Percentiles rank a stretch among this genome's conserved stretches.
These are phyloP conservation scores for Triticum timopheevii DNA, from an alignment of 176 grass and related monocot species.

Conservation along the genomic window DNA sequence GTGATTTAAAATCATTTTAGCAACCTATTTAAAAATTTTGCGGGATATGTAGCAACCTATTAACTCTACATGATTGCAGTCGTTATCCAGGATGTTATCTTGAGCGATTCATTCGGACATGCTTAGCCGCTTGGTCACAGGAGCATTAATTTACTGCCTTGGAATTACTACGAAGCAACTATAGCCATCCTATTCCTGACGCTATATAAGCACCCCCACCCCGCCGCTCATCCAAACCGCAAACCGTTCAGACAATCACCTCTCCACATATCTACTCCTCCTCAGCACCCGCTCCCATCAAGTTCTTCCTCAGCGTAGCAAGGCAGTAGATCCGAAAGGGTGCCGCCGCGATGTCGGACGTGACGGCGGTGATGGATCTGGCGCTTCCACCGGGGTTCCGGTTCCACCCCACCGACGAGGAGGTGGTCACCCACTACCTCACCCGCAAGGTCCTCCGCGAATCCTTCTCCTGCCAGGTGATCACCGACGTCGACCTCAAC, in stretches of 20 bases:
- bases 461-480: slow-evolving; percentile 47
- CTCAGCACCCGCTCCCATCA: too few relatives aligned
- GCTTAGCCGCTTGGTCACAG: background rate
- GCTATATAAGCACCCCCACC: slow-evolving; percentile 11
- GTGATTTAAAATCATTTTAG: too few relatives aligned
- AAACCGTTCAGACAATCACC: background rate
- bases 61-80: too few relatives aligned
- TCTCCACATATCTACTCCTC: too few relatives aligned
- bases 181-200: background rate
- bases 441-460: slow-evolving; percentile 42
- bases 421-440: slow-evolving; percentile 72
- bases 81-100: background rate
- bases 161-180: background rate
- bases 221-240: slow-evolving; percentile 16
- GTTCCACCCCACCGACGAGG: slow-evolving; percentile 92
- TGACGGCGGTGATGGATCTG: slow-evolving; percentile 28
- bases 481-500: slow-evolving; percentile 90
- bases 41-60: too few relatives aligned
- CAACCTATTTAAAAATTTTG: too few relatives aligned
- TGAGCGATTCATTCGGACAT: background rate
- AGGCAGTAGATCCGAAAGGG: too few relatives aligned
- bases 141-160: background rate
- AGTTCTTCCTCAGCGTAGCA: background rate
- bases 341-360: slow-evolving; percentile 22
- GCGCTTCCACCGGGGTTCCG: slow-evolving; percentile 83